phyloP scores from a whole-genome alignment of 2,329 filamentous ascomycete genomes.

The Fusarium subtropicale region DNA sequence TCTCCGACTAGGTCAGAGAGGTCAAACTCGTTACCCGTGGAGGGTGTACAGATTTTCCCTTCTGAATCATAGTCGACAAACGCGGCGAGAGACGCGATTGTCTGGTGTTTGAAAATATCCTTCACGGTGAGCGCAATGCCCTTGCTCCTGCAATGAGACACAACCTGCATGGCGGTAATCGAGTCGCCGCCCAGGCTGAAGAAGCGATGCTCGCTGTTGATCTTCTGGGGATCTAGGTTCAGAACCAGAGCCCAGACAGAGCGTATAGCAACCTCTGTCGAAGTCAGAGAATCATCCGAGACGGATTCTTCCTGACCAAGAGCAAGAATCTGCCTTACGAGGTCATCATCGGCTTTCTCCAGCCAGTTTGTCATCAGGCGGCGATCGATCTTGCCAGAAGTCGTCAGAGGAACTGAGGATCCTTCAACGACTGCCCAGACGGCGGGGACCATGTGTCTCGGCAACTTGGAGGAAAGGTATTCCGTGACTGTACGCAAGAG shows the following conservation, averaged over 20 bases:
- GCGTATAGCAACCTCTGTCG: not conserved
- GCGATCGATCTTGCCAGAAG: not conserved
- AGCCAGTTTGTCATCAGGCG: not conserved
- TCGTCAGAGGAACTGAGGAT: not conserved
- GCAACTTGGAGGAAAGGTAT: not conserved
- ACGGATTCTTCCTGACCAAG: not conserved
- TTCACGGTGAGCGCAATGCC: not conserved
- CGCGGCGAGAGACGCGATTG: not conserved
- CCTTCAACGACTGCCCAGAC: not conserved
- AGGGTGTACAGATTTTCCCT: no score
- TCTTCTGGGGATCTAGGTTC: not conserved
- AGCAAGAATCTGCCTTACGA: not conserved
- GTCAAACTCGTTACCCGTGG: not conserved
- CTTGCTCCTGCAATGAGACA: not conserved
- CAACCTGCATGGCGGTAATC: not conserved
- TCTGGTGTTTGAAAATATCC: not conserved
- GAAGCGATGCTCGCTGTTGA: not conserved
- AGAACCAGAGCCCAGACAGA: not conserved
- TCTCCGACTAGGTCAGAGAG: slow-evolving; percentile 7
- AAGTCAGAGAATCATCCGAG: not conserved
- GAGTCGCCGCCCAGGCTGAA: not conserved
- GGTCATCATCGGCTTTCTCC: not conserved
- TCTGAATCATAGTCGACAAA: not conserved
- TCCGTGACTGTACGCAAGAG: not conserved
- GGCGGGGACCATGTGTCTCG: not conserved